phyloP scores from a whole-genome alignment of 805 yeast genomes.

The Lipomyces japonicus region DNA sequence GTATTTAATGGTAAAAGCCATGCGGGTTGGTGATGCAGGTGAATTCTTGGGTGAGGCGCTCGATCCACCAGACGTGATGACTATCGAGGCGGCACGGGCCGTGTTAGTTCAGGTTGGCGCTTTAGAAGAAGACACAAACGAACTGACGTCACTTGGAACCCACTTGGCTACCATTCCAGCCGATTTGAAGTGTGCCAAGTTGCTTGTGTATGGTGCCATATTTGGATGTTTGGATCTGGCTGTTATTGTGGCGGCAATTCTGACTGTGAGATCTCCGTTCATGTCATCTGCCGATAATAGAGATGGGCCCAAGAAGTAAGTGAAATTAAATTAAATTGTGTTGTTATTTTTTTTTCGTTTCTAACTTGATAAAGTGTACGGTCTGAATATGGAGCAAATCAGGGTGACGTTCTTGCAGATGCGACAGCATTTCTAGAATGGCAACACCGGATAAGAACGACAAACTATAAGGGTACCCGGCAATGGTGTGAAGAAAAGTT shows the following conservation, averaged over 20 bases:
- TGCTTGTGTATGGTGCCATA: slow-evolving; percentile 72
- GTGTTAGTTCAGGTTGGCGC: slow-evolving; percentile 72
- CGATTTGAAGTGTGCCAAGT: slow-evolving; percentile 80
- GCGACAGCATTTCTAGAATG: slow-evolving; percentile 59
- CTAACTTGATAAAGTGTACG: slow-evolving; percentile 22
- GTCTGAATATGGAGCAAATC: slow-evolving; percentile 39
- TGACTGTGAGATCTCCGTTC: slow-evolving; percentile 74
- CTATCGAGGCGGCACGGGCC: slow-evolving; percentile 50
- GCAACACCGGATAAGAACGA: slow-evolving; percentile 31
- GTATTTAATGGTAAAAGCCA: slow-evolving; percentile 77
- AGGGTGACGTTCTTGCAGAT: slow-evolving; percentile 75
- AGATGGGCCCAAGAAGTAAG: slow-evolving; percentile 52
- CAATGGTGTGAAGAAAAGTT: slow-evolving; percentile 54
- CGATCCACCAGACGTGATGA: slow-evolving; percentile 66
- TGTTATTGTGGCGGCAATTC: slow-evolving; percentile 73
- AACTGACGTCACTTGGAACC: slow-evolving; percentile 71
- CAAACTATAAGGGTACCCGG: slow-evolving; percentile 26
- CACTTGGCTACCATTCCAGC: slow-evolving; percentile 77
- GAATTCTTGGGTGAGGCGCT: slow-evolving; percentile 69
- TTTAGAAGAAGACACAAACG: slow-evolving; percentile 44
- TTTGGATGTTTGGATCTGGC: slow-evolving; percentile 78
- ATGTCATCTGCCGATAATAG: slow-evolving; percentile 57
- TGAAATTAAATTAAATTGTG: slow-evolving; percentile 32
- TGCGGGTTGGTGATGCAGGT: slow-evolving; percentile 74
- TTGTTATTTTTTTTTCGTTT: not conserved